Conservation (phyloP, 768 basidiomycete genomes). For the Suillus ampliporus region DNA sequence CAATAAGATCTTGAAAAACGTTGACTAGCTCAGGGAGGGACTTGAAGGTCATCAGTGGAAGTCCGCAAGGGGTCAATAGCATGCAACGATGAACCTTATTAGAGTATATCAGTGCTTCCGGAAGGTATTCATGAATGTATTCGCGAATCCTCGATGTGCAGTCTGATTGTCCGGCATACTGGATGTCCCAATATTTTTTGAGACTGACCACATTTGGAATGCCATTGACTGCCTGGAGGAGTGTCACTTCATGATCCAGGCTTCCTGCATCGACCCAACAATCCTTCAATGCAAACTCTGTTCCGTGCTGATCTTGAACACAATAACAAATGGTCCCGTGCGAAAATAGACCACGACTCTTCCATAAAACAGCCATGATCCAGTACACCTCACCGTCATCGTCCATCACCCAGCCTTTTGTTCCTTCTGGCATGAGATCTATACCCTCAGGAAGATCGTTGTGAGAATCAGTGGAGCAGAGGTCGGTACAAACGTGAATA, state of each 20-base stretch:
- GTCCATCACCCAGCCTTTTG: background rate
- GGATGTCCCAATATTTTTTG: background rate
- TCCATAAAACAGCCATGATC: background rate
- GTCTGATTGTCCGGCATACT: background rate
- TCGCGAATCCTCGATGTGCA: background rate
- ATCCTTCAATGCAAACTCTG: background rate
- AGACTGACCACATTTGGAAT: conserved; percentile 1
- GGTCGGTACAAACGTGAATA: background rate
- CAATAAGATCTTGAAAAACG: background rate
- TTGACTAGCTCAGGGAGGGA: background rate
- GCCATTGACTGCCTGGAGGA: background rate
- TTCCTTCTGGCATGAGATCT: background rate
- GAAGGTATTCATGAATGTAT: background rate
- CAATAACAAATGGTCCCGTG: background rate
- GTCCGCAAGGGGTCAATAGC: background rate
- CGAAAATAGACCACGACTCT: background rate
- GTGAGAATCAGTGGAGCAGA: background rate
- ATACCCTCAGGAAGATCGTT: background rate
- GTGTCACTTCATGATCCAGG: background rate
- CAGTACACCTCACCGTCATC: background rate
- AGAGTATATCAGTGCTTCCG: background rate
- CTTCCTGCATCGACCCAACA: background rate
- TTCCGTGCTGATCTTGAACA: background rate
- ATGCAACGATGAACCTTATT: background rate
- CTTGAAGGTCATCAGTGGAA: background rate